phyloP scores from a whole-genome alignment of 495 filamentous ascomycete species.

The Daldinia caldariorum region DNA sequence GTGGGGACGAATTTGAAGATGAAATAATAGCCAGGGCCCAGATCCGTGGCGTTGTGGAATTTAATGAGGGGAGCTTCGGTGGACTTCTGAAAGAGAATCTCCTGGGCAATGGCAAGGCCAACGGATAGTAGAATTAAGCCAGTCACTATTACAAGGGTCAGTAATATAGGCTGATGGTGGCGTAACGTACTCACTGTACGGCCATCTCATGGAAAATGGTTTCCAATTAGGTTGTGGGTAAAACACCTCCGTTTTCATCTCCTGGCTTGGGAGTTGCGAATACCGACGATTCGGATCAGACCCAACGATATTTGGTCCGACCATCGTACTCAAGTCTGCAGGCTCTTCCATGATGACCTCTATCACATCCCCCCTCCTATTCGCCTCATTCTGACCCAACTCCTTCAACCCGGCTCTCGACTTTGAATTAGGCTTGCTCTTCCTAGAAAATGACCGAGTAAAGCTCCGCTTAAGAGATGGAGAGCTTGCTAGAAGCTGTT shows the following conservation, averaged over 20 bases:
- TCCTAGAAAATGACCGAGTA: slow-evolving; percentile 50
- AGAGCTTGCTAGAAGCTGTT: slow-evolving; percentile 53
- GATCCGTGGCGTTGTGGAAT: slow-evolving; percentile 62
- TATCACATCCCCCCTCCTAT: slow-evolving; percentile 61
- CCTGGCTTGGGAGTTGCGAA: slow-evolving; percentile 45
- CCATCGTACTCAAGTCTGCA: slow-evolving; percentile 53
- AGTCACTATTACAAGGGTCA: slow-evolving; percentile 28
- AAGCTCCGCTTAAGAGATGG: slow-evolving; percentile 49
- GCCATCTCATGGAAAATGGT: slow-evolving; percentile 74
- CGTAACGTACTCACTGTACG: slow-evolving; percentile 58
- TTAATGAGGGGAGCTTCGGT: slow-evolving; percentile 52
- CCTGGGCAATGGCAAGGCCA: slow-evolving; percentile 63
- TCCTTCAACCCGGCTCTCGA: slow-evolving; percentile 49
- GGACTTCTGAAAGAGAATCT: slow-evolving; percentile 70
- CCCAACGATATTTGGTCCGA: slow-evolving; percentile 44
- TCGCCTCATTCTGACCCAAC: slow-evolving; percentile 61
- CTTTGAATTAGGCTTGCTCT: slow-evolving; percentile 36
- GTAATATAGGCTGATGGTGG: background rate
- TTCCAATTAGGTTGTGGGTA: slow-evolving; percentile 75
- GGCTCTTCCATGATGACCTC: slow-evolving; percentile 60
- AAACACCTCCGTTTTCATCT: slow-evolving; percentile 55
- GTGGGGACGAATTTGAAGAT: slow-evolving; percentile 78
- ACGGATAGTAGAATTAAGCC: slow-evolving; percentile 65
- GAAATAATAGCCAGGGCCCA: slow-evolving; percentile 67
- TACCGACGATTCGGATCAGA: slow-evolving; percentile 28